These are phyloP conservation scores for Globisporangium uncinulatum DNA, from an alignment of 352 stramenopile species.

Conservation along the genomic window DNA sequence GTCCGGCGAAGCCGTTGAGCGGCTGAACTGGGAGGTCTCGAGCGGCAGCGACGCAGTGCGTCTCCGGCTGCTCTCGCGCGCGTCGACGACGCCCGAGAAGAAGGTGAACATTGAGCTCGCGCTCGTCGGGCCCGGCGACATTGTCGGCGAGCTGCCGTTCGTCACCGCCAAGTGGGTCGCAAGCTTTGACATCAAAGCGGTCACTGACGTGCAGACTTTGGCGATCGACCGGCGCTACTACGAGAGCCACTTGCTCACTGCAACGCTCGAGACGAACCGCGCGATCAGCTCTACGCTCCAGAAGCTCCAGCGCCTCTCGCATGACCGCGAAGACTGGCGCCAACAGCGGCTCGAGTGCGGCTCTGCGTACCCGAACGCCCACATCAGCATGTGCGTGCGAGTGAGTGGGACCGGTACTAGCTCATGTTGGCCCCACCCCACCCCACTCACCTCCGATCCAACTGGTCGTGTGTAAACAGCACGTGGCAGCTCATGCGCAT, in stretches of 20 bases:
- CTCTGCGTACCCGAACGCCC: constrained; percentile 56
- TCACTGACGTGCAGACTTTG: constrained; percentile 57
- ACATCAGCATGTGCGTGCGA: constrained; percentile 57
- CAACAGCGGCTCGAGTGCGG: constrained; percentile 68
- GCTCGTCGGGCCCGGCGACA: constrained; percentile 49
- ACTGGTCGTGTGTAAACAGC: constrained; percentile 15
- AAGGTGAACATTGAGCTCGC: constrained; percentile 70
- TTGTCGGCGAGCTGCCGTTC: constrained; percentile 58
- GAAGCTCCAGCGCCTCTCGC: constrained; percentile 38
- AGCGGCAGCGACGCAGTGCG: constrained; percentile 17
- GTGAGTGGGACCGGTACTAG: background rate
- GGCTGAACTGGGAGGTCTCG: constrained; percentile 41
- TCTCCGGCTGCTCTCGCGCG: constrained; percentile 17
- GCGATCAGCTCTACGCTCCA: constrained; percentile 32
- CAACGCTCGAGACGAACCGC: constrained; percentile 34
- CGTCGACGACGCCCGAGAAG: constrained; percentile 39
- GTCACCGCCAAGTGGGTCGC: constrained; percentile 39
- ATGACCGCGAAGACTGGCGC: constrained; percentile 65
- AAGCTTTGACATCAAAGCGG: constrained; percentile 61
- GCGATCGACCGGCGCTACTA: constrained; percentile 58
- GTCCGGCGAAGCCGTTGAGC: constrained; percentile 59
- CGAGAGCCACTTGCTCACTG: constrained; percentile 47
- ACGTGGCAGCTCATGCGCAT: constrained; percentile 77
- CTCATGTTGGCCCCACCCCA: background rate
- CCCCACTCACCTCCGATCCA: background rate